Conservation (phyloP, 257 asterid species). For the Solanum neorickii region DNA sequence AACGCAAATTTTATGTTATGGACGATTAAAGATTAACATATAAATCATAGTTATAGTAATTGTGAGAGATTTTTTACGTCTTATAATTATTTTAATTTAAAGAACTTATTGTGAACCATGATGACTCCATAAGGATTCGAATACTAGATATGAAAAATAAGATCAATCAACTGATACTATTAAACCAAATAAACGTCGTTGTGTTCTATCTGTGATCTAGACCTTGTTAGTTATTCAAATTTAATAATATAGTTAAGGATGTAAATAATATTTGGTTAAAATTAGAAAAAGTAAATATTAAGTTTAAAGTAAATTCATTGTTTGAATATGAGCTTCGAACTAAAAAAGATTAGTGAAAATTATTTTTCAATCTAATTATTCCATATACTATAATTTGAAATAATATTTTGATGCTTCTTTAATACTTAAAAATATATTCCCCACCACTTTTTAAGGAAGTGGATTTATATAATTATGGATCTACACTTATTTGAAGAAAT, state of each 20-base stretch:
- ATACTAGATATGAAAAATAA: background rate
- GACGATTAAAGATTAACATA: no score
- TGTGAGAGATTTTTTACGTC: no score
- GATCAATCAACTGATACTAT: no score
- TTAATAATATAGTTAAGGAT: background rate
- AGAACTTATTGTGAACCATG: no score
- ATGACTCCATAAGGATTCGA: fast-evolving
- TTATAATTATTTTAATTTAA: no score
- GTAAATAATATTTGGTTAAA: background rate
- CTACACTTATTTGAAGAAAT: background rate
- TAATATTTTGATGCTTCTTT: background rate
- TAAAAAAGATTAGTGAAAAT: background rate
- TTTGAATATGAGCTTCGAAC: background rate
- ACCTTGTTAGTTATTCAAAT: background rate
- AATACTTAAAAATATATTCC: background rate
- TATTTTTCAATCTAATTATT: background rate
- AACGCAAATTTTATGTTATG: background rate
- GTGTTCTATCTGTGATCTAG: background rate
- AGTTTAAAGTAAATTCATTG: background rate
- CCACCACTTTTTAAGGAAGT: background rate
- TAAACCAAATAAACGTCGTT: fast-evolving
- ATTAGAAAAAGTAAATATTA: background rate
- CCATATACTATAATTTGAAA: background rate
- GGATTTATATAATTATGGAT: background rate
- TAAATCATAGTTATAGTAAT: no score